Evolutionary conservation across 331 rosid species (phyloP).

Genomic region (Quercus tomentella): DNA sequence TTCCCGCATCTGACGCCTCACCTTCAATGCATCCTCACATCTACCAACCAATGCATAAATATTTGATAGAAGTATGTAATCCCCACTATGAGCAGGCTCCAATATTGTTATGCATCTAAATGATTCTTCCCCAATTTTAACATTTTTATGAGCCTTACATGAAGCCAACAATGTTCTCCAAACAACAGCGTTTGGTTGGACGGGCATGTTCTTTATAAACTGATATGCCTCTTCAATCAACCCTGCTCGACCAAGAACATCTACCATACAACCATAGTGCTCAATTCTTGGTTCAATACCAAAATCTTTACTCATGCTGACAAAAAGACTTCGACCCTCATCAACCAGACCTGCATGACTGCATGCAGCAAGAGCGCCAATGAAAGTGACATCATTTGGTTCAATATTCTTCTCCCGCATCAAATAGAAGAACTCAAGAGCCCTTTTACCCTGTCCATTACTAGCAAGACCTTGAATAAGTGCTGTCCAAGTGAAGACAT

Average conservation of each 20-base stretch:
- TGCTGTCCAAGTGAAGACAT: conserved; percentile 57
- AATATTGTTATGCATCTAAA: conserved; percentile 32
- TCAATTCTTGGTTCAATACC: conserved; percentile 51
- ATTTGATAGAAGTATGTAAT: conserved; percentile 56
- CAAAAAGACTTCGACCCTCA: conserved; percentile 48
- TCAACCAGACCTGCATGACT: conserved; percentile 54
- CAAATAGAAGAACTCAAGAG: conserved; percentile 40
- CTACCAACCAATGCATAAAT: conserved; percentile 49
- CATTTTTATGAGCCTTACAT: conserved; percentile 49
- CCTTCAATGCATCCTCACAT: conserved; percentile 39
- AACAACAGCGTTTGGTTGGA: conserved; percentile 47
- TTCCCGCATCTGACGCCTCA: conserved; percentile 48
- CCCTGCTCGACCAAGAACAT: conserved; percentile 61
- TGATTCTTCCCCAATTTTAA: conserved; percentile 48
- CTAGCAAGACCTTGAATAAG: conserved; percentile 65
- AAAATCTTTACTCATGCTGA: conserved; percentile 44
- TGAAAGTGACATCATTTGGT: conserved; percentile 59
- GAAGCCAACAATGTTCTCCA: conserved; percentile 77
- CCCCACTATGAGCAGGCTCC: conserved; percentile 61
- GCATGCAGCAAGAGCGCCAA: conserved; percentile 51
- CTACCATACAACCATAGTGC: conserved; percentile 74
- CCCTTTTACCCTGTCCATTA: conserved; percentile 52
- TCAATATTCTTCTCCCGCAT: conserved; percentile 42
- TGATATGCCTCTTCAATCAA: conserved; percentile 50
- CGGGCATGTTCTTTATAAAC: conserved; percentile 49